Percentiles rank a stretch among this genome's conserved stretches.
These are phyloP conservation scores for Eustoma russellianum DNA, from an alignment of 257 asterid genomes.

Conservation along the genomic window DNA sequence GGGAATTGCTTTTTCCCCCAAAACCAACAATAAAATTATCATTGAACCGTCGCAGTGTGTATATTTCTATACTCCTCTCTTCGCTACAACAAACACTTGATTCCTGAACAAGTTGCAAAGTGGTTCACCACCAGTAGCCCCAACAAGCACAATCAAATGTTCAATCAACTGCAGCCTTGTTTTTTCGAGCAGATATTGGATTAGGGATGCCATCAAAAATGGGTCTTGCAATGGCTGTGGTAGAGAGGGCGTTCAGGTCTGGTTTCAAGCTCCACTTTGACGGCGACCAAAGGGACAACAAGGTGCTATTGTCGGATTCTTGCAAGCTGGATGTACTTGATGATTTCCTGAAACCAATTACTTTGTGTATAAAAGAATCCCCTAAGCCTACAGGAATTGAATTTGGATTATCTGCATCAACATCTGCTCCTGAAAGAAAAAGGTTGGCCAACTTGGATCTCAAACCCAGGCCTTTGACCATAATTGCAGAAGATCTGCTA, in stretches of 20 bases:
- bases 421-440: constrained; percentile 24
- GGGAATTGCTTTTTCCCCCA: constrained; percentile 14
- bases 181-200: constrained; percentile 39
- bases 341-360: constrained; percentile 44
- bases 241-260: constrained; percentile 55
- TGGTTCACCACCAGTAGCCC: not conserved
- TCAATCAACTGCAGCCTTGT: constrained; percentile 72
- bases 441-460: constrained; percentile 55
- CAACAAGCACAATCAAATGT: not conserved
- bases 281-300: constrained; percentile 47
- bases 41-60: constrained; percentile 9
- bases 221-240: constrained; percentile 58
- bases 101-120: constrained; percentile 8
- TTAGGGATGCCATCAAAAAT: constrained; percentile 66
- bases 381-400: constrained; percentile 33
- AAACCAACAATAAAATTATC: constrained; percentile 11
- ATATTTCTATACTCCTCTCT: constrained; percentile 14
- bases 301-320: constrained; percentile 45
- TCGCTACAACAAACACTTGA: constrained; percentile 12
- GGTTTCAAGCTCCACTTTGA: constrained; percentile 79
- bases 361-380: constrained; percentile 36
- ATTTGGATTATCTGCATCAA: constrained; percentile 34
- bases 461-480: constrained; percentile 56
- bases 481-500: constrained; percentile 33
- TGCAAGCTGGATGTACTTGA: constrained; percentile 62